Evolutionary conservation across 2,329 filamentous ascomycete species (phyloP), one percentile per base, ranked within the genome.

Genomic region (Aureobasidium sp.): DNA sequence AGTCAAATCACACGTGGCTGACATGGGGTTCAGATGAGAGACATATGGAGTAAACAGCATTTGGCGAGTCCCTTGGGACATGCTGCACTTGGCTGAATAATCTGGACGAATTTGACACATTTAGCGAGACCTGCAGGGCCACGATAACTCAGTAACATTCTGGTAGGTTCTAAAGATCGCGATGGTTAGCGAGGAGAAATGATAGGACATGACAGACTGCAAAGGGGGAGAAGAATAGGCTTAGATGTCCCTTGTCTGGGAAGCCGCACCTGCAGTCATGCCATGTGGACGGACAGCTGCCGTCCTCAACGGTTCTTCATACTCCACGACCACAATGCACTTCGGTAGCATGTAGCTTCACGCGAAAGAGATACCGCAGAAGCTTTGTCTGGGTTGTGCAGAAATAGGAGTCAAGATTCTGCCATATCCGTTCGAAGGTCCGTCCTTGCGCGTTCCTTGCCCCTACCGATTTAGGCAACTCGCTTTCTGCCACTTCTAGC

Each of bases 101-200:
- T 48, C 14, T 48, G 44, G 35, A 19, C 21, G 17, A n/a, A 37
- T 48, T 16, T 48, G 44, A 48, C 44, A 48, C 21, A 48, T 48
- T 17, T 48, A 30, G 14, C n/a, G n/a, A 21, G 8, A 19, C 32
- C 25, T 25, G 32, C 32, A 48, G 30, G 17, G 44, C 8, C n/a
- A 35, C 22, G n/a, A 17, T 25, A 14, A 30, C 44, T 37, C 21
- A 35, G 30, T 17, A 24, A n/a, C 32, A 14, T 16, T 19, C 25
- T n/a, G 21, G n/a, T 30, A 19, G 35, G 44, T 48, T 10, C 17
- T n/a, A 6, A 17, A 19, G 10, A 48, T 3, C n/a, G 5, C 14
- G 25, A 2, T 37, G 14, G 5, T 48, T 35, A 48, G 44, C 44
- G 44, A 48, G 22, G n/a, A 3, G 21, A 32, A n/a, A n/a, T n/a